Conservation (phyloP, 805 yeast species). For the Ogataea dorogensis region DNA sequence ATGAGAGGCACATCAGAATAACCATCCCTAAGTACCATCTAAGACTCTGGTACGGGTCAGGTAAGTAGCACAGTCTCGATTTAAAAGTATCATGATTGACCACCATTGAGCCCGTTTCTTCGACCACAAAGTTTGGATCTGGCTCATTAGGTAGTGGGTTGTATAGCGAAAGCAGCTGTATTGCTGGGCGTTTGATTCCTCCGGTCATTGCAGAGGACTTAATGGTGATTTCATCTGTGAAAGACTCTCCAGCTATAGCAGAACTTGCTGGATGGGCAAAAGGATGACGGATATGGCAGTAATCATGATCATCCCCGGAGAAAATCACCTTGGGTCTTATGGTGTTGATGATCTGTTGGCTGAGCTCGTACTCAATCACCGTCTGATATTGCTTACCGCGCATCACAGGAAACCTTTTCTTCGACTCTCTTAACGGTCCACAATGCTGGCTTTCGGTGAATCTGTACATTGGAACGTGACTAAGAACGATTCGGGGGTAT, state of each 20-base stretch:
- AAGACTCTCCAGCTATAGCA: constrained; percentile 10
- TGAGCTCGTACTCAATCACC: constrained; percentile 58
- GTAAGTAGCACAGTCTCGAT: constrained; percentile 32
- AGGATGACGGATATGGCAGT: constrained; percentile 71
- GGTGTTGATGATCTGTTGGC: constrained; percentile 53
- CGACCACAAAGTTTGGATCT: constrained; percentile 4
- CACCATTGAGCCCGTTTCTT: constrained; percentile 22
- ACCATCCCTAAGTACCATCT: constrained; percentile 19
- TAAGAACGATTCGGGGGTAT: constrained; percentile 66
- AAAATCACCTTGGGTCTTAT: constrained; percentile 70
- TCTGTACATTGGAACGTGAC: constrained; percentile 87
- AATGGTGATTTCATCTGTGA: constrained; percentile 67
- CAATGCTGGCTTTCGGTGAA: constrained; percentile 57
- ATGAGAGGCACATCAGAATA: constrained; percentile 15
- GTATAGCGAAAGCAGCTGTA: constrained; percentile 72
- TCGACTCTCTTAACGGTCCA: constrained; percentile 74
- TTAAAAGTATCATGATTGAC: constrained; percentile 29
- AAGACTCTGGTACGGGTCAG: constrained; percentile 28
- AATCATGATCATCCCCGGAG: constrained; percentile 96
- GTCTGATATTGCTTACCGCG: constrained; percentile 89
- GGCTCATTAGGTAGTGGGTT: constrained; percentile 23
- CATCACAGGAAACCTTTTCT: constrained; percentile 60
- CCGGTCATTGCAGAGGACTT: constrained; percentile 92
- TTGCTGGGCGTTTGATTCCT: constrained; percentile 83
- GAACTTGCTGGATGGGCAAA: constrained; percentile 14